Evolutionary conservation across 1,284 basidiomycete genomes (phyloP), one percentile per base, ranked within the genome.

Genomic region (Grifola frondosa): DNA sequence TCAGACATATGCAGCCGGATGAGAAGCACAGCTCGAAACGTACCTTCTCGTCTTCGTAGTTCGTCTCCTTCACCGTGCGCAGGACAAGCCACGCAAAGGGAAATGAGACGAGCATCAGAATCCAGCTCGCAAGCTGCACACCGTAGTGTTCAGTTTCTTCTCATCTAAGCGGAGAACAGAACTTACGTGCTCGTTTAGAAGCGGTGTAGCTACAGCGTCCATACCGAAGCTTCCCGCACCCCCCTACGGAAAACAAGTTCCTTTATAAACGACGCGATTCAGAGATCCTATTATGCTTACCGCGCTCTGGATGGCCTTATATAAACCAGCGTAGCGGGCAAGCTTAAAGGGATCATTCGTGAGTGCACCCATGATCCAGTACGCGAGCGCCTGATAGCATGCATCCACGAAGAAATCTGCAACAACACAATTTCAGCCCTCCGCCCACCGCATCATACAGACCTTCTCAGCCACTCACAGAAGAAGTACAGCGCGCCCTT

Each of bases 351-450:
- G 66, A 46, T 73, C 67, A 53, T 74, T 73, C 30, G 65, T 60
- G 49, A 74, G 62, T 23, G 69, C 66, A 30, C 68, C 67, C 68
- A 72, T 70, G 58, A 70, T 67, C 71, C 65, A 67, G 54, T 67
- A 66, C 41, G 57, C 65, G 48, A 70, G 60, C 29, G 67, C 68
- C 54, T 70, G 67, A 52, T 66, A 69, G 51, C 59, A 60, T 30
- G 67, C 62, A 52, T 70, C 67, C 28, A 48, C 46, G 52, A 68
- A 70, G 58, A 60, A 70, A 55, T 60, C 66, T 67, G 44, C 16
- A 29, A n/a, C 3, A 39, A 11, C 7, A 25, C 9, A 16, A 6
- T 11, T 36, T 31, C 12, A 48, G 20, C 12, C 28, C 11, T 17
- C 12, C 43, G 19, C 12, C 19, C 10, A 42, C 1, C 15, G 9